These are phyloP conservation scores for Boletus pseudopeckii DNA, from an alignment of 768 basidiomycete genomes.

Conservation along the genomic window DNA sequence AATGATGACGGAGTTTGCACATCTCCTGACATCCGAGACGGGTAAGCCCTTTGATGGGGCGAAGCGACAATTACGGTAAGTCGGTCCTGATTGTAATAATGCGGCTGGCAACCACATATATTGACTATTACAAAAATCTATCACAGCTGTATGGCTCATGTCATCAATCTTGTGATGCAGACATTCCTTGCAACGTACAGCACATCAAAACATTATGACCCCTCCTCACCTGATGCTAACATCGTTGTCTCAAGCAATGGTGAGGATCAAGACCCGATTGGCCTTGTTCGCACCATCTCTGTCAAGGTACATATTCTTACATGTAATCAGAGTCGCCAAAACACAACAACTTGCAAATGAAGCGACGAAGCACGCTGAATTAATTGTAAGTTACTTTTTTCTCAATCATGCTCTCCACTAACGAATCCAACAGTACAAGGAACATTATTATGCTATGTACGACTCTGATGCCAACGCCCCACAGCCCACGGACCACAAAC, in stretches of 20 bases:
- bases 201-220: conserved; percentile 1
- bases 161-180: background rate
- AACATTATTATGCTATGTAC: background rate
- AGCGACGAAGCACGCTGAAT: background rate
- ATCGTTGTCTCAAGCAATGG: background rate
- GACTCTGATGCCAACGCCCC: background rate
- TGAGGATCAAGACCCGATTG: background rate
- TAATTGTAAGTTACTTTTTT: background rate
- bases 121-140: too few relatives aligned
- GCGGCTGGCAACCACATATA: too few relatives aligned
- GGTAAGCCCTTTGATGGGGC: too few relatives aligned
- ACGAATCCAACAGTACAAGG: conserved; percentile 6
- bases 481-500: background rate
- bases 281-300: conserved; percentile 2
- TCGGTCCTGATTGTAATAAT: too few relatives aligned
- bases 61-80: too few relatives aligned
- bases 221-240: background rate
- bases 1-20: too few relatives aligned
- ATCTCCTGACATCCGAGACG: too few relatives aligned
- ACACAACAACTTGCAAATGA: background rate
- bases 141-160: background rate
- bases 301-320: background rate
- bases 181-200: background rate
- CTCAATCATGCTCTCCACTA: background rate
- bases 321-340: too few relatives aligned